Conservation (phyloP, 2,329 filamentous ascomycete genomes). For the Colletotrichum karsti region DNA sequence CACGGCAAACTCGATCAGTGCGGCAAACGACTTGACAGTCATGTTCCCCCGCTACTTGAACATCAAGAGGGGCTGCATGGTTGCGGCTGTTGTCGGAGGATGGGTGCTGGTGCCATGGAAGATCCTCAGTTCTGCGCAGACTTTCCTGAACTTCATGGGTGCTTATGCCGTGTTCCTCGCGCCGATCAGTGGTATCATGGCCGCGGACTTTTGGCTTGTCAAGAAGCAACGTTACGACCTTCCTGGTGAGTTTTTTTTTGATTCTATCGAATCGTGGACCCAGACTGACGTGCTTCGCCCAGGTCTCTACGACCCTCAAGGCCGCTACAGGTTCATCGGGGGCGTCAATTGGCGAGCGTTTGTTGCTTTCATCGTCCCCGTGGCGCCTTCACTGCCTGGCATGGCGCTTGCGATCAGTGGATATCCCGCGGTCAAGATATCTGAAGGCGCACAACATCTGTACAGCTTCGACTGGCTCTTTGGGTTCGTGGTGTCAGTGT, state of each 20-base stretch:
- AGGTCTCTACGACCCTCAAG: conserved; percentile 43
- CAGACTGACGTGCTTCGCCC: not conserved
- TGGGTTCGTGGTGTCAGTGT: conserved; percentile 24
- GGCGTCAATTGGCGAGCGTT: conserved; percentile 68
- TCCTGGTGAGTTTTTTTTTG: conserved; percentile 30
- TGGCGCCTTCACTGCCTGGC: conserved; percentile 65
- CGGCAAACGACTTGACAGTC: conserved; percentile 64
- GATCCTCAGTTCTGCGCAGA: conserved; percentile 65
- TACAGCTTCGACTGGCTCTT: conserved; percentile 30
- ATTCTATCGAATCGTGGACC: not conserved
- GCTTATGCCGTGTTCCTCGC: conserved; percentile 68
- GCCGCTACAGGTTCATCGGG: conserved; percentile 52
- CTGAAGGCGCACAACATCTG: conserved; percentile 23
- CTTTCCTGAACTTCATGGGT: conserved; percentile 72
- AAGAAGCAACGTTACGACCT: conserved; percentile 58
- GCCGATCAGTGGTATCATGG: conserved; percentile 69
- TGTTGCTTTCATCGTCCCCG: conserved; percentile 63
- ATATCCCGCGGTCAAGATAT: conserved; percentile 17
- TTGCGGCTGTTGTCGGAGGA: conserved; percentile 60
- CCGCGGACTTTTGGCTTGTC: conserved; percentile 68
- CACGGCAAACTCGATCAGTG: conserved; percentile 62
- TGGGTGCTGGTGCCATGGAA: conserved; percentile 74
- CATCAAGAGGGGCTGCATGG: conserved; percentile 63
- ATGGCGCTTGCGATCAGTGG: conserved; percentile 53
- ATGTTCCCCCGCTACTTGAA: conserved; percentile 63